Evolutionary conservation across 1,139 yeast genomes (phyloP), one percentile per base, ranked within the genome.

Genomic region (Wickerhamiella infanticola): DNA sequence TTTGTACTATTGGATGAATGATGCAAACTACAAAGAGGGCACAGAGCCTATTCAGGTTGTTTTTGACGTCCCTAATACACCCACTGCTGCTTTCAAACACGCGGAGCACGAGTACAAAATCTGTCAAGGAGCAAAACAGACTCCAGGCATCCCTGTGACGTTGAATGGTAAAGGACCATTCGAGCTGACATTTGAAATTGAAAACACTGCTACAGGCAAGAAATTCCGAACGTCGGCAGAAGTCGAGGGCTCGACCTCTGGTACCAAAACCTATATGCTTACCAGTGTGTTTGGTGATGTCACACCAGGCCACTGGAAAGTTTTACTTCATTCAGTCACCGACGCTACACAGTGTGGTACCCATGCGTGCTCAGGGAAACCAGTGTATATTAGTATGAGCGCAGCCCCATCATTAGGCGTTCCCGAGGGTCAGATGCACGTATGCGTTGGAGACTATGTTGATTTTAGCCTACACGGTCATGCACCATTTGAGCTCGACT

Each of bases 391-490:
- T 25, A 31, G 26, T 5, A 38, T 38, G 40, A 23, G 13, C 26
- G 3, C 56, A 62, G 53, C 8, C 54, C 52, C 4, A 56, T 53
- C 13, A 5, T 37, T 26, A 23, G 18, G 37, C 35, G 33, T 13
- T 8, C 44, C 33, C 59, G 58, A 47, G 53, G 59, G 25, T 27
- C 9, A 29, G 11, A 29, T 18, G 3, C 39, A 73, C 54, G 81
- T 77, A 57, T 90, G 99, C 71, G 95, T 88, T 37, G 98, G 98
- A 3, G 97, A 90, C 51, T 81, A 83, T 52, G 75, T 90, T 27
- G 71, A 81, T 0, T 84, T 84, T 58, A 75, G 79, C 50, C 63
- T 90, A 50, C 74, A 75, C 11, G 98, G 98, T 4, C 69, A 74
- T 3, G 74, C 94, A 0, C 96, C 95, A 23, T 86, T 84, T 61